These are phyloP conservation scores for Tulasnella sp. DNA, from an alignment of 768 basidiomycete genomes.

Conservation along the genomic window DNA sequence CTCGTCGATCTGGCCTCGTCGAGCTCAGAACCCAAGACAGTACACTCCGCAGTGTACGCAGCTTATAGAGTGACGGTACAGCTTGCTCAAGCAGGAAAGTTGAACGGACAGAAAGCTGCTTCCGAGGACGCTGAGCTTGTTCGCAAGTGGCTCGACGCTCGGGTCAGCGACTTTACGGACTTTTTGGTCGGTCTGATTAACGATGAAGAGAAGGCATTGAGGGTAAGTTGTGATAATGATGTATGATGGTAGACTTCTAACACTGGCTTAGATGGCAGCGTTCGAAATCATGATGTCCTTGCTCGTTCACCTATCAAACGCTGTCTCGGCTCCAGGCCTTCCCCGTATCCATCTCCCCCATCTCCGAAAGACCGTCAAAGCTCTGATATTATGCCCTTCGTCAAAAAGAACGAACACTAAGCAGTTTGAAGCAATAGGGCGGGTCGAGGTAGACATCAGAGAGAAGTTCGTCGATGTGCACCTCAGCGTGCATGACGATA, in stretches of 20 bases:
- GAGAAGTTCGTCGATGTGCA: constrained; percentile 56
- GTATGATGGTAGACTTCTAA: neutral
- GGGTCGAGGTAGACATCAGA: constrained; percentile 48
- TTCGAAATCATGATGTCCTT: constrained; percentile 67
- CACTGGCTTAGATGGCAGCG: constrained; percentile 43
- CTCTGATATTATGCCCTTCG: constrained; percentile 49
- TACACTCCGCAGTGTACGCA: constrained; percentile 70
- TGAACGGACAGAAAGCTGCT: constrained; percentile 34
- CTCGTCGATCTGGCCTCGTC: constrained; percentile 48
- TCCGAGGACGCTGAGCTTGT: constrained; percentile 49
- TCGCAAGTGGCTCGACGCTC: constrained; percentile 69
- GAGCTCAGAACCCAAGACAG: constrained; percentile 39
- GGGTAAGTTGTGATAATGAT: constrained; percentile 37
- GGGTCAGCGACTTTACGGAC: constrained; percentile 56
- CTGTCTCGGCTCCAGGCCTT: constrained; percentile 28
- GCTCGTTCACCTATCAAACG: constrained; percentile 59
- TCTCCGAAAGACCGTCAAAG: constrained; percentile 52
- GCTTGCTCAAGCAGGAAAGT: constrained; percentile 42
- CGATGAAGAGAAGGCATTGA: constrained; percentile 61
- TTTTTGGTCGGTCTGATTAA: constrained; percentile 59
- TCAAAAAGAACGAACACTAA: constrained; percentile 26
- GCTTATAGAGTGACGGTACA: constrained; percentile 66
- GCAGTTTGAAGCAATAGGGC: constrained; percentile 22
- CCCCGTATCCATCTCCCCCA: constrained; percentile 59
- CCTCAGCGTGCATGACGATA: constrained; percentile 68